These are phyloP conservation scores for Trichoderma sp. DNA, from an alignment of 2,329 filamentous ascomycete genomes.

Conservation along the genomic window DNA sequence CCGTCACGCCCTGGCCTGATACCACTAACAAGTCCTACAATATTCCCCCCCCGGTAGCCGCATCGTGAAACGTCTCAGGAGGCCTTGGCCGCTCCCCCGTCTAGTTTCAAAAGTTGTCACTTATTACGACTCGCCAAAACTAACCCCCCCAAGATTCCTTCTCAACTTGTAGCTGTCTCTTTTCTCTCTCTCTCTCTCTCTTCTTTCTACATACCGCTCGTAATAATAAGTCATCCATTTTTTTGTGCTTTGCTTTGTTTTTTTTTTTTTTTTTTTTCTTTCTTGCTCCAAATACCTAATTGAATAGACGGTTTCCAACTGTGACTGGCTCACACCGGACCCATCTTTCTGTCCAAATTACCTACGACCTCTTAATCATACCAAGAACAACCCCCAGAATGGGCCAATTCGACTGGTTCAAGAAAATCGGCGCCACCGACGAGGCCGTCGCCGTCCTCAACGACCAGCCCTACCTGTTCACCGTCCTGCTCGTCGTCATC, in stretches of 20 bases:
- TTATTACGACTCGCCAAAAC: not conserved
- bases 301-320: not conserved
- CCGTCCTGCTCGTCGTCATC: constrained; percentile 57
- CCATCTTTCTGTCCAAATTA: no score
- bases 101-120: constrained; percentile 18
- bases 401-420: constrained; percentile 60
- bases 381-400: constrained; percentile 32
- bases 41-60: not conserved
- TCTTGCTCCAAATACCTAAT: not conserved
- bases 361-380: not conserved
- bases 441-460: constrained; percentile 61
- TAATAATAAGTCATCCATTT: not conserved
- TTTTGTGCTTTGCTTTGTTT: not conserved
- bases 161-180: not conserved
- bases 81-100: not conserved
- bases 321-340: constrained; percentile 1
- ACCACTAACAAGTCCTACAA: not conserved
- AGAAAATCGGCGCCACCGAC: constrained; percentile 57
- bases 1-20: not conserved
- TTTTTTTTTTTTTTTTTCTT: not conserved
- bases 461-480: constrained; percentile 62
- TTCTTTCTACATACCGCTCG: not conserved
- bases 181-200: not conserved
- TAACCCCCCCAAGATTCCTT: not conserved
- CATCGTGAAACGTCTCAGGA: constrained; percentile 29